Conservation (phyloP, 2,329 filamentous ascomycete genomes). For the Penicillium sp. region DNA sequence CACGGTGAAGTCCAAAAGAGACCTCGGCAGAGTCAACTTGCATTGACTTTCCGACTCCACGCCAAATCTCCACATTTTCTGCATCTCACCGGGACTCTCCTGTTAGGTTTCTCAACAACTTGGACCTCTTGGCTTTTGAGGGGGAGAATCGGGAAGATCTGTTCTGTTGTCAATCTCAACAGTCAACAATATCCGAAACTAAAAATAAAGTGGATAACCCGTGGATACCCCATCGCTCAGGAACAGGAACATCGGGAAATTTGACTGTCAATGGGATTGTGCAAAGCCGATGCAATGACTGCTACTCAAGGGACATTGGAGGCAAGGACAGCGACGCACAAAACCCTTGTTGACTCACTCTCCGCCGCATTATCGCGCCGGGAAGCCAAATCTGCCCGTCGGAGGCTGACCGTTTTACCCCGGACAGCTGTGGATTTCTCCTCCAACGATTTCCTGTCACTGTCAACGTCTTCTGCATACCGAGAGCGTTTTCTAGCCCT, state of each 20-base stretch:
- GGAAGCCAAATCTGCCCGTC: conserved; percentile 43
- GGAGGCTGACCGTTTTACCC: conserved; percentile 47
- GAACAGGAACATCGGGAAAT: background rate
- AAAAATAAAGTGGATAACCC: background rate
- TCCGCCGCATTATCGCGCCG: conserved; percentile 37
- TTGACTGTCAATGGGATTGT: background rate
- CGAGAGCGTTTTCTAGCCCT: conserved; percentile 49
- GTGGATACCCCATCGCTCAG: too few species aligned
- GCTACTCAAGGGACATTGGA: too few species aligned
- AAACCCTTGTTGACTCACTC: conserved; percentile 29
- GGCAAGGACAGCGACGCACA: background rate
- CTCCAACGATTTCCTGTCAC: conserved; percentile 64
- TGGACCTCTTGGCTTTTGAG: background rate
- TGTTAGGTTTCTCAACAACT: conserved; percentile 7
- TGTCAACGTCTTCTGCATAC: conserved; percentile 49
- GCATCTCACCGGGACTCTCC: background rate
- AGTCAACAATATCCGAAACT: background rate
- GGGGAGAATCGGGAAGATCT: too few species aligned
- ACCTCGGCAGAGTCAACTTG: background rate
- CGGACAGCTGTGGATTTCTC: conserved; percentile 55
- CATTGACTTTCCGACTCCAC: conserved; percentile 10
- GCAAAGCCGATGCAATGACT: background rate
- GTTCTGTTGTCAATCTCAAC: background rate
- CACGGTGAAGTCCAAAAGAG: conserved; percentile 12
- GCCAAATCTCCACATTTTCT: conserved; percentile 2